Evolutionary conservation across 305 asterid species (phyloP), one percentile per base, ranked within the genome.

Genomic region (Fraxinus paxiana): DNA sequence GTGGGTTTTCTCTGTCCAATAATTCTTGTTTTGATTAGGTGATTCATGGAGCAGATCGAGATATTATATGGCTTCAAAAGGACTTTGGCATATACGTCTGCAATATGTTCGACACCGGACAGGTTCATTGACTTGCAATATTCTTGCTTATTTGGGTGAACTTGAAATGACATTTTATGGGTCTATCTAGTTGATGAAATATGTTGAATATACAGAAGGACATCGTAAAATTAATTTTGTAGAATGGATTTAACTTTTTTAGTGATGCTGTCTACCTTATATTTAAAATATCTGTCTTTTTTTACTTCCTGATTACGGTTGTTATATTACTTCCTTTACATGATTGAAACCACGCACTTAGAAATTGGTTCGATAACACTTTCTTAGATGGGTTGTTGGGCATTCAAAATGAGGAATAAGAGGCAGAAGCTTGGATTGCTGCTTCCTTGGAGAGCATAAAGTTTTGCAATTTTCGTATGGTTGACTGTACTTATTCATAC

Each of bases 51-150:
- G 97, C 99, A 82, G 92, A 94, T 86, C 90, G 90, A 51, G 99
- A 96, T 85, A 93, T 96, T 81, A 1, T 87, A 38, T 96, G 99
- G 99, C 99, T 96, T 86, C 94, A 96, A 87, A 90, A 94, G 37
- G 99, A 96, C 88, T 96, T 96, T 82, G 97, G 98, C 88, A 93
- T 96, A 87, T 96, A 96, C 46, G 87, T 96, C 86, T 96, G 99
- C 92, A 96, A 96, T 84, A 82, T 96, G 97, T 96, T 96, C 78
- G 99, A 94, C 91, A 94, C 99, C 17, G 99, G 98, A 78, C 99
- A 93, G 98, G 98, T 95, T 80, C 86, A 79, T 85, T 51, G 20
- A 69, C 74, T 67, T 30, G 41, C 41, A 26, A 13, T 69, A 15
- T 70, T 70, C 43, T 70, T 31, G 38, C 43, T 70, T 70, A 33